phyloP scores from a whole-genome alignment of 805 yeast genomes.

The Metschnikowia peoriensis region DNA sequence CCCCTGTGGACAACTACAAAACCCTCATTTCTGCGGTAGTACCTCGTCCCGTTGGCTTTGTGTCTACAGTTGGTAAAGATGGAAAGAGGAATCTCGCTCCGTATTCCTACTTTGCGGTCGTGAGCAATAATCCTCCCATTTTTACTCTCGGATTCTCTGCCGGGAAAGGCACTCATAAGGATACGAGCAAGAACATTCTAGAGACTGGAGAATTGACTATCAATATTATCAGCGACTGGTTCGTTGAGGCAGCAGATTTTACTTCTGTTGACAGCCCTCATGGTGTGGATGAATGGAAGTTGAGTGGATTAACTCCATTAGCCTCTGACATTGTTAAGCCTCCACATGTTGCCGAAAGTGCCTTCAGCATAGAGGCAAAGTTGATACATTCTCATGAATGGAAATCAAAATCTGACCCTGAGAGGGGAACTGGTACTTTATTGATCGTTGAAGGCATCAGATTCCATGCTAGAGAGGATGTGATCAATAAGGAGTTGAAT shows the following conservation, averaged over 20 bases:
- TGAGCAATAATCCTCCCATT: conserved; percentile 56
- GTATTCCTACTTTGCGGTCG: conserved; percentile 53
- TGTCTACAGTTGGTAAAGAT: conserved; percentile 44
- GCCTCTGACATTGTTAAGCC: conserved; percentile 48
- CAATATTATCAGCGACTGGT: conserved; percentile 62
- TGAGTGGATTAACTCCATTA: conserved; percentile 51
- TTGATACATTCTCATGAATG: conserved; percentile 44
- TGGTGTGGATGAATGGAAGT: conserved; percentile 54
- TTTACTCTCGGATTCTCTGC: conserved; percentile 51
- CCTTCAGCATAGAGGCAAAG: conserved; percentile 57
- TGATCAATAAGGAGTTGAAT: conserved; percentile 39
- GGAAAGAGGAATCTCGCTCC: conserved; percentile 57
- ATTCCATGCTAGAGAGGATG: conserved; percentile 58
- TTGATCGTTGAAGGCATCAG: conserved; percentile 54
- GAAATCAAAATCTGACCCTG: conserved; percentile 39
- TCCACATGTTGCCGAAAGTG: conserved; percentile 59
- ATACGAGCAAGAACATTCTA: conserved; percentile 47
- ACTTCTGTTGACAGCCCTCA: conserved; percentile 47
- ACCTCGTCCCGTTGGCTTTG: conserved; percentile 62
- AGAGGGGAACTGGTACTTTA: conserved; percentile 35
- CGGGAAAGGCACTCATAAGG: conserved; percentile 41
- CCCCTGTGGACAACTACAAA: conserved; percentile 46
- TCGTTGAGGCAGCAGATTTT: conserved; percentile 60
- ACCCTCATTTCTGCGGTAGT: conserved; percentile 50
- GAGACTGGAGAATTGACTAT: conserved; percentile 55